Conservation (phyloP, 2,329 filamentous ascomycete species). For the Fusarium compactum region DNA sequence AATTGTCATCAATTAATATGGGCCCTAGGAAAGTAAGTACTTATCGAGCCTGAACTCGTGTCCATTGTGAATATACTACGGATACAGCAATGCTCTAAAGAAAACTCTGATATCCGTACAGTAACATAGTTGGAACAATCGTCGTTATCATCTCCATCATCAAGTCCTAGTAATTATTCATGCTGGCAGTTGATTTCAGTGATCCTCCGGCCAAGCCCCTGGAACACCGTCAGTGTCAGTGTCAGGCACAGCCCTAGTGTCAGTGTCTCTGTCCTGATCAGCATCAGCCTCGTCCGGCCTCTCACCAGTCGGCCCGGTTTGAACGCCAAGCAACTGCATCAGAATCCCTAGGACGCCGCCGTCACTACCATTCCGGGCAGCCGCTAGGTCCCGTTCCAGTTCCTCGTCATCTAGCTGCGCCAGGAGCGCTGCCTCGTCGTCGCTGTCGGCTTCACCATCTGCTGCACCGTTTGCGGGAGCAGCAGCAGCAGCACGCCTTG, state of each 20-base stretch:
- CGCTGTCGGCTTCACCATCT: constrained; percentile 37
- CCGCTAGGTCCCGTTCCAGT: constrained; percentile 49
- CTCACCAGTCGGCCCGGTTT: constrained; percentile 32
- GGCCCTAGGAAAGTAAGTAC: not conserved
- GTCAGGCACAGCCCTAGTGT: constrained; percentile 9
- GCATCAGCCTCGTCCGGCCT: constrained; percentile 23
- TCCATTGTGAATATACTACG: not conserved
- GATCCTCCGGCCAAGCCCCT: constrained; percentile 53
- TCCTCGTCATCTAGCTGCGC: constrained; percentile 51
- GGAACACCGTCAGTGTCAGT: constrained; percentile 37
- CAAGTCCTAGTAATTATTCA: constrained; percentile 1
- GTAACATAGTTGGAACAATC: not conserved
- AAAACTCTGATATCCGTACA: not conserved
- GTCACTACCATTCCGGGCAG: constrained; percentile 42
- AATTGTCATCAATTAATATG: constrained; percentile 1
- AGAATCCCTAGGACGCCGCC: constrained; percentile 44
- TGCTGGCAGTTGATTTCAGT: constrained; percentile 23
- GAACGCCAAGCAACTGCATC: constrained; percentile 29
- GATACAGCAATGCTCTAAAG: not conserved
- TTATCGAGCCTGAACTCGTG: not conserved
- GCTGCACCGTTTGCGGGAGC: constrained; percentile 10
- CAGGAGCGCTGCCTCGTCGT: constrained; percentile 46
- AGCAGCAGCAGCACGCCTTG: constrained; percentile 30
- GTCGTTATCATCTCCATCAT: not conserved
- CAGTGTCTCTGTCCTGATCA: constrained; percentile 25